Evolutionary conservation across 2,329 filamentous ascomycete genomes (phyloP).

Genomic region (Fusarium transvaalense): DNA sequence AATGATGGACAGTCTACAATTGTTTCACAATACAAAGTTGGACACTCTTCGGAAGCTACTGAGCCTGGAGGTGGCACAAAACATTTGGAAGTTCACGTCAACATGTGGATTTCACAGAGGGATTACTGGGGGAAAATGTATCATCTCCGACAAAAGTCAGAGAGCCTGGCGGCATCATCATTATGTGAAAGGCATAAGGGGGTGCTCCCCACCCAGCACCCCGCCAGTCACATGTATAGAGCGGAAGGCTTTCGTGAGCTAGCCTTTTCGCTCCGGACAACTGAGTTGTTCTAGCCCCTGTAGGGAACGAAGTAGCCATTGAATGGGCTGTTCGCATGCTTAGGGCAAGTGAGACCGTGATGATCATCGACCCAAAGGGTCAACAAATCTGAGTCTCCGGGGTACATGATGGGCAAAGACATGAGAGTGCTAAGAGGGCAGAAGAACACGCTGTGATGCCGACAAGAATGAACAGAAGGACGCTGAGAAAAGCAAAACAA

Average conservation of each 20-base stretch:
- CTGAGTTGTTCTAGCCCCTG: constrained; percentile 4
- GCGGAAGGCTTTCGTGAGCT: too few species aligned
- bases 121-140: constrained; percentile 13
- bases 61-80: constrained; percentile 14
- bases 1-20: constrained; percentile 18
- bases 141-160: not conserved
- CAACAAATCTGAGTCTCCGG: constrained; percentile 23
- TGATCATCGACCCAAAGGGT: constrained; percentile 22
- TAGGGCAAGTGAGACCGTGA: constrained; percentile 10
- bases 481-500: not conserved
- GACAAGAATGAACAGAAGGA: not conserved
- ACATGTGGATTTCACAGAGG: not conserved
- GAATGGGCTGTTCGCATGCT: not conserved
- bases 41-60: constrained; percentile 4
- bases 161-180: not conserved
- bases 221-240: too few species aligned
- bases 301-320: not conserved
- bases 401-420: constrained; percentile 8
- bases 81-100: constrained; percentile 2
- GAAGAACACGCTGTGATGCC: not conserved
- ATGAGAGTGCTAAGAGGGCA: constrained; percentile 20
- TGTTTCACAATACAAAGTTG: not conserved
- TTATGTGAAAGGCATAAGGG: constrained; percentile 10
- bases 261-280: too few species aligned
- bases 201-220: not conserved